Base-by-base conservation (phyloP, 192 early-diverging fungal species). In the Backusella tarrabulga region DNA sequence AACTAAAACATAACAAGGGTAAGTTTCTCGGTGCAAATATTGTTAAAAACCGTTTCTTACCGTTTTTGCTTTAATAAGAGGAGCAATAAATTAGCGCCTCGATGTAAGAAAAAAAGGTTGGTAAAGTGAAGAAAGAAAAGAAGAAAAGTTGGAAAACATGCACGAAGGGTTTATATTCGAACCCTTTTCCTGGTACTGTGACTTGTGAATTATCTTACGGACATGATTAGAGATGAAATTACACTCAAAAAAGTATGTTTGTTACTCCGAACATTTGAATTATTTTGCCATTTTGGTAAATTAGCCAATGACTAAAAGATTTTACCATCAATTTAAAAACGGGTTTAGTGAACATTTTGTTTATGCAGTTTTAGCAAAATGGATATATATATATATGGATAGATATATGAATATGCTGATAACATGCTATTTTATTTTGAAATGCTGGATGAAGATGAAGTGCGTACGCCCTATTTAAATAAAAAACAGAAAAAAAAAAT, bases 1-100 rank as follows among this genome's bases (percentile, higher is more conserved):
- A 87, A 85, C 84, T 81, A 75, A 11, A 35, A 7, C 2, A 67
- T n/a, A 74, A 42, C n/a, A 68, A 75, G 70, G 44, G 75, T 34
- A 71, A 73, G 19, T 68, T 56, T 52, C 76, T 50, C 17, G 26
- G 32, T 34, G 38, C 17, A 68, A 6, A 35, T 8, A 15, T 36
- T 36, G 7, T 34, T 35, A 1, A 67, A 63, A 14, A 2, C 12
- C 29, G 42, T 3, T 32, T 32, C 44, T 77, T 77, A 83, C 77
- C 77, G 81, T 83, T 77, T 50, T 79, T 72, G 40, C 67, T 73
- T 32, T 7, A 36, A 66, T n/a, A 66, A 23, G 32, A 63, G 32
- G 50, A 36, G 73, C 56, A 41, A 67, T 50, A 34, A 34, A 54
- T n/a, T 50, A 32, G 67, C 72, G n/a, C 54, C 67, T 76, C 73